These are phyloP conservation scores for Crassisporium funariophilum DNA, from an alignment of 768 basidiomycete species.

Conservation along the genomic window DNA sequence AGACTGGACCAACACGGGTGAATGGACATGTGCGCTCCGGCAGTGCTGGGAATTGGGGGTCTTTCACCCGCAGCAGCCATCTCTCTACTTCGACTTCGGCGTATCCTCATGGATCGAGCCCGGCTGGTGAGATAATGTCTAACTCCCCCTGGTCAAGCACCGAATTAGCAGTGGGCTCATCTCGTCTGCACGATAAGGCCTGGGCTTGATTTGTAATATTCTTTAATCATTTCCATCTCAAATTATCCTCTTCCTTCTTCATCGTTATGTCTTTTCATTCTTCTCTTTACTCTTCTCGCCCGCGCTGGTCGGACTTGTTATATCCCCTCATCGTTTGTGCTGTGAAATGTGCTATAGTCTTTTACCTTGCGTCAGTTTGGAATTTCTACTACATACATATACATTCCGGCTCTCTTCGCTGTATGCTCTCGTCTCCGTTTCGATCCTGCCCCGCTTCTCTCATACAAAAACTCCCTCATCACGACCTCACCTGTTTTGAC, in stretches of 20 bases:
- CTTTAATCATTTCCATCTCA: slow-evolving; percentile 15
- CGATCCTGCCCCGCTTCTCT: slow-evolving; percentile 12
- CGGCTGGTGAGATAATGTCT: slow-evolving; percentile 56
- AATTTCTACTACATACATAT: slow-evolving; percentile 18
- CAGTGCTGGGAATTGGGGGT: slow-evolving; percentile 81
- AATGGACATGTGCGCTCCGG: slow-evolving; percentile 77
- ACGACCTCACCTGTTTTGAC: slow-evolving; percentile 20
- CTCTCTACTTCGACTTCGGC: slow-evolving; percentile 33
- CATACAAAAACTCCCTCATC: slow-evolving; percentile 17
- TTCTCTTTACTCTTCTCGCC: slow-evolving; percentile 20
- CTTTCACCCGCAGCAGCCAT: slow-evolving; percentile 54
- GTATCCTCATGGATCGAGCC: slow-evolving; percentile 59
- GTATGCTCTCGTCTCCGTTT: slow-evolving; percentile 12
- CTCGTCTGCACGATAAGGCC: slow-evolving; percentile 61
- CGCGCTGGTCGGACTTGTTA: slow-evolving; percentile 43
- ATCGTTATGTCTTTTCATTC: slow-evolving; percentile 7
- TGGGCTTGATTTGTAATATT: slow-evolving; percentile 44
- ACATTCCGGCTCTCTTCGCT: slow-evolving; percentile 5
- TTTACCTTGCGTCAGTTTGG: slow-evolving; percentile 18
- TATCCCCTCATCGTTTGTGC: slow-evolving; percentile 18
- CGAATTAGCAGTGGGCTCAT: slow-evolving; percentile 29
- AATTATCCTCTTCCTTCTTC: slow-evolving; percentile 11
- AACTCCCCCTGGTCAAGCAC: slow-evolving; percentile 43
- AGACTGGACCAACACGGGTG: slow-evolving; percentile 38
- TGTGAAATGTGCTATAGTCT: slow-evolving; percentile 24